phyloP scores from a whole-genome alignment of 306 rosid genomes.

The Sicyos baderoa region DNA sequence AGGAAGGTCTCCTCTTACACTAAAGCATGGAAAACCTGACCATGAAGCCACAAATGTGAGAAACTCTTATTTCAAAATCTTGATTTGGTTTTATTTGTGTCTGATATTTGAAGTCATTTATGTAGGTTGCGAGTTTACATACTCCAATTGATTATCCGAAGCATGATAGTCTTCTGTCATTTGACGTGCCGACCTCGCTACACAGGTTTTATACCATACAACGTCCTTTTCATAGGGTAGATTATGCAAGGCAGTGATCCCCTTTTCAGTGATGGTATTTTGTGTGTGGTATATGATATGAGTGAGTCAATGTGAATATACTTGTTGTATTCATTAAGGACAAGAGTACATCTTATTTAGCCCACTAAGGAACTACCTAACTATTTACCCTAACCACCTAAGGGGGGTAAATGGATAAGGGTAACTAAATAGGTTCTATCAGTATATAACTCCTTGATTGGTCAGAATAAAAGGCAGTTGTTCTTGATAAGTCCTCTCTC shows the following conservation, averaged over 20 bases:
- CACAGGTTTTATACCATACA: slow-evolving; percentile 57
- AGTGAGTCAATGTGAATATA: no score
- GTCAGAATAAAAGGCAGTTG: neutral
- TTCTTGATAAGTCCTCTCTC: slow-evolving; percentile 3
- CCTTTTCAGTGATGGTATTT: neutral
- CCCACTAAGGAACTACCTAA: no score
- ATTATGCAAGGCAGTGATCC: neutral
- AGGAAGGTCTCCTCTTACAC: slow-evolving; percentile 67
- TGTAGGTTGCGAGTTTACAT: slow-evolving; percentile 55
- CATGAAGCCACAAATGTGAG: slow-evolving; percentile 79
- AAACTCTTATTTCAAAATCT: slow-evolving; percentile 23
- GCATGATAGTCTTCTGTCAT: slow-evolving; percentile 74
- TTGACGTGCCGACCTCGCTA: slow-evolving; percentile 78
- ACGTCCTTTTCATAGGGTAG: neutral
- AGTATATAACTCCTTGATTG: neutral
- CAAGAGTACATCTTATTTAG: no score
- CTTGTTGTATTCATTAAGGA: no score
- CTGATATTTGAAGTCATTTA: slow-evolving; percentile 6
- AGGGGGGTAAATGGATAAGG: no score
- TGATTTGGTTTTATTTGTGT: slow-evolving; percentile 7
- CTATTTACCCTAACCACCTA: no score
- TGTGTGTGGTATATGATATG: no score
- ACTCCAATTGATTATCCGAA: slow-evolving; percentile 78
- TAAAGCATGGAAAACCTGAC: slow-evolving; percentile 93
- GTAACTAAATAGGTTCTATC: no score